Conservation (phyloP, 352 stramenopile species). For the Globisporangium echinulatum region DNA sequence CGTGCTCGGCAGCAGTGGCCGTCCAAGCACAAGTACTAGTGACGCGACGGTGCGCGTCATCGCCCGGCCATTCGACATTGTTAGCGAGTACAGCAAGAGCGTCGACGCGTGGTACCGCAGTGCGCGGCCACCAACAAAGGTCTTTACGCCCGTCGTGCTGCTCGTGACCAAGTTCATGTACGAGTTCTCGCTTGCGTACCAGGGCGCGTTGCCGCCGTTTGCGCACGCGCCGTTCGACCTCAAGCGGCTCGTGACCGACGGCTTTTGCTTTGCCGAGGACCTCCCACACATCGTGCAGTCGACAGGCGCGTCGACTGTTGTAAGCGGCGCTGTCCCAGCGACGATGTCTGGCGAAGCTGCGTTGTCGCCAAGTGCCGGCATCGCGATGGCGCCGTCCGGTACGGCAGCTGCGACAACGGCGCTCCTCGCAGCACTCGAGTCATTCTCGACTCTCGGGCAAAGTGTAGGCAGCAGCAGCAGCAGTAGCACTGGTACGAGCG, state of each 20-base stretch:
- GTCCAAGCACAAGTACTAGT: not conserved
- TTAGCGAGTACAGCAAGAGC: constrained; percentile 86
- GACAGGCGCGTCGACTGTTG: constrained; percentile 14
- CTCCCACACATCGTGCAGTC: constrained; percentile 36
- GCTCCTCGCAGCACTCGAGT: constrained; percentile 16
- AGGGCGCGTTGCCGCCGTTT: constrained; percentile 67
- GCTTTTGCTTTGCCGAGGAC: constrained; percentile 69
- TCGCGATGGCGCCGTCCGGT: constrained; percentile 17
- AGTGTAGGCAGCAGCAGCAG: not conserved
- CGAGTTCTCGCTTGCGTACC: constrained; percentile 80
- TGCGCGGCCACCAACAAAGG: constrained; percentile 64
- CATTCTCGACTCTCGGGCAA: constrained; percentile 21
- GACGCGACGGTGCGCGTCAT: constrained; percentile 30
- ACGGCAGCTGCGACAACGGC: constrained; percentile 21
- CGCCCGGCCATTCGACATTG: constrained; percentile 86
- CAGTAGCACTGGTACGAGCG: not conserved
- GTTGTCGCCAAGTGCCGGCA: constrained; percentile 2
- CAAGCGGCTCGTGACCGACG: constrained; percentile 55
- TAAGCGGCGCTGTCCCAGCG: constrained; percentile 1
- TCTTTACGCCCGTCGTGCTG: constrained; percentile 63
- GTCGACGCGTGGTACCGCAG: constrained; percentile 85
- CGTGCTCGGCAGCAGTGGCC: constrained; percentile 28
- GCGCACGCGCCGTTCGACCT: constrained; percentile 70
- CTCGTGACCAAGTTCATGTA: constrained; percentile 88
- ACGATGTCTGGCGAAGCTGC: not conserved